A percentile compares a stretch with the other conserved stretches of the same genome.
Conservation (phyloP, 2,329 filamentous ascomycete species). For the Alternaria incomplexa region DNA sequence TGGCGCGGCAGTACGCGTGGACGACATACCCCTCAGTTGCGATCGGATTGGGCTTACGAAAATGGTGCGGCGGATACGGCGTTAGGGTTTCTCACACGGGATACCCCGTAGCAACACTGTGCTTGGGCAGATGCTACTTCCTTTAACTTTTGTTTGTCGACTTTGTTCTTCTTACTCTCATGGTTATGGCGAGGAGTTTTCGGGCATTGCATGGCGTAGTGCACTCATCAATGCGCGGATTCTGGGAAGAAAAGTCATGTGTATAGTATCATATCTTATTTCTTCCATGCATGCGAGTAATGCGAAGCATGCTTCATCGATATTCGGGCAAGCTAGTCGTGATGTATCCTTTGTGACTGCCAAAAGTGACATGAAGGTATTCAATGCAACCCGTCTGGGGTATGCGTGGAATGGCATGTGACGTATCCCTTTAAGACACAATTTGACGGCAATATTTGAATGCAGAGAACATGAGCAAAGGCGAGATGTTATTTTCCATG, state of each 20-base stretch:
- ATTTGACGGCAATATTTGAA: neutral
- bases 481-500: neutral
- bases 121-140: constrained; percentile 21
- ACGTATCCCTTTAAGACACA: neutral
- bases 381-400: neutral
- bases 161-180: constrained; percentile 27
- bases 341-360: neutral
- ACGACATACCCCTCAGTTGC: constrained; percentile 26
- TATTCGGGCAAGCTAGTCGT: neutral
- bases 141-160: constrained; percentile 24
- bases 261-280: constrained; percentile 31
- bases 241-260: constrained; percentile 27
- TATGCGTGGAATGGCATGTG: neutral
- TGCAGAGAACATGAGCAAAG: neutral
- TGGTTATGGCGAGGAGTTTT: constrained; percentile 36
- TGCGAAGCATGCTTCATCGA: constrained; percentile 5
- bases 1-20: constrained; percentile 26
- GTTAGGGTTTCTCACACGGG: constrained; percentile 35
- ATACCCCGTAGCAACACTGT: constrained; percentile 36
- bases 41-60: constrained; percentile 21
- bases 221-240: constrained; percentile 17
- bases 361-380: neutral
- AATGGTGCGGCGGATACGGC: constrained; percentile 29
- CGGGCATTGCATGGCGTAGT: constrained; percentile 37
- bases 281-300: constrained; percentile 6